A percentile compares a stretch with the other conserved stretches of the same genome.
Conservation (phyloP, 2,329 filamentous ascomycete species). For the Metarhizium humberi region DNA sequence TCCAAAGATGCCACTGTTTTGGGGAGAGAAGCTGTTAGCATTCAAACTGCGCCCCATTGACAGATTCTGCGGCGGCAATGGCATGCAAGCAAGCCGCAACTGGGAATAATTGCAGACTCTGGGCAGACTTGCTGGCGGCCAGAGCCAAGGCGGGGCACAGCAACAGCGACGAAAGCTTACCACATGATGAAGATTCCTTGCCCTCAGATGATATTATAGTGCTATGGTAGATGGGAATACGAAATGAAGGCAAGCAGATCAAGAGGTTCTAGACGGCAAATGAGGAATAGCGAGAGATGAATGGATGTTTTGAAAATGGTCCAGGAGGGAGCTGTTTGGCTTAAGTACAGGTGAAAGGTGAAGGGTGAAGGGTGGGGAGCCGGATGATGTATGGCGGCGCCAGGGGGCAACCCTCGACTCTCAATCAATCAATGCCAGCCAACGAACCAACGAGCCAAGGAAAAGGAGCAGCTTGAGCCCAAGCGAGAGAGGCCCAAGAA, state of each 20-base stretch:
- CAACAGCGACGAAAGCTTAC: conserved; percentile 8
- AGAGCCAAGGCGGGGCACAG: conserved; percentile 7
- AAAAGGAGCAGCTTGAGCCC: neutral
- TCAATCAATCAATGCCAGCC: neutral
- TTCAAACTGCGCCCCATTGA: conserved; percentile 10
- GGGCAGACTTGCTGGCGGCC: too few species aligned
- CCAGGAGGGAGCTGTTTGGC: conserved; percentile 7
- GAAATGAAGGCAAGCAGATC: conserved; percentile 1
- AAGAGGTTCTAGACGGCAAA: conserved; percentile 3
- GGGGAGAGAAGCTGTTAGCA: conserved; percentile 17
- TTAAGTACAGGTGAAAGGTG: conserved; percentile 6
- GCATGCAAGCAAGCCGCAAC: neutral
- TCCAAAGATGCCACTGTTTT: conserved; percentile 78
- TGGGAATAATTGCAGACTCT: neutral
- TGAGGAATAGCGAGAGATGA: conserved; percentile 3
- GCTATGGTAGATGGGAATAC: neutral
- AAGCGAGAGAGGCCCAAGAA: neutral
- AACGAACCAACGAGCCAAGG: neutral
- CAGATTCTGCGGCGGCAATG: neutral
- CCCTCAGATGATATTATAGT: conserved; percentile 3
- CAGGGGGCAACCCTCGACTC: too few species aligned
- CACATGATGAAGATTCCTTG: conserved; percentile 14
- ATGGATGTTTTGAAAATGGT: neutral
- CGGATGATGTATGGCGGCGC: conserved; percentile 4
- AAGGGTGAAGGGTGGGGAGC: conserved; percentile 8